A percentile compares a stretch with the other conserved stretches of the same genome.
These are phyloP conservation scores for Silene vulgaris DNA, from an alignment of 179 eudicot species.

Conservation along the genomic window DNA sequence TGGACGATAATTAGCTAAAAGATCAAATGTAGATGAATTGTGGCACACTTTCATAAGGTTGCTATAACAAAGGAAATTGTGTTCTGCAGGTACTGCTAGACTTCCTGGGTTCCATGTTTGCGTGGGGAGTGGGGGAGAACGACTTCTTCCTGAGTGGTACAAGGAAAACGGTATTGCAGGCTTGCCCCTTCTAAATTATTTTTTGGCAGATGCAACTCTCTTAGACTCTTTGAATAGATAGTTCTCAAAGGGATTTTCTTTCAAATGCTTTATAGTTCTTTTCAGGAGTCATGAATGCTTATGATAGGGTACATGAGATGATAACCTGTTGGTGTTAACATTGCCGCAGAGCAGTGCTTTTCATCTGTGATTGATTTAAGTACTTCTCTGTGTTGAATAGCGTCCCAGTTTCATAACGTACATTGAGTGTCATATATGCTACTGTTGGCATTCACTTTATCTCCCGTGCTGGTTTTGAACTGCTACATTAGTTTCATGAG, in stretches of 20 bases:
- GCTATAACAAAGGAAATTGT: conserved; percentile 6
- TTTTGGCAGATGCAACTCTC: not conserved
- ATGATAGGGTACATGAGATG: not conserved
- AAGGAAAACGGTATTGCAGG: conserved; percentile 60
- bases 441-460: not conserved
- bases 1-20: not conserved
- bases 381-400: conserved; percentile 6
- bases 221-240: not conserved
- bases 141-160: conserved; percentile 90
- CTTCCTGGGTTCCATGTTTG: conserved; percentile 96
- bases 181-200: not conserved
- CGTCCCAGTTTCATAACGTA: not conserved
- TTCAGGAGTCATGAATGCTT: not conserved
- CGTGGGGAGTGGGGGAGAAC: conserved; percentile 98
- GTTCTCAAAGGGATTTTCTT: not conserved
- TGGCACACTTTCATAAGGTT: not conserved
- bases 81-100: conserved; percentile 81
- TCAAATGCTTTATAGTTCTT: not conserved
- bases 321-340: not conserved
- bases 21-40: not conserved
- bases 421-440: conserved; percentile 1
- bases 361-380: not conserved
- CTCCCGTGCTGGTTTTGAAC: not conserved
- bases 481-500: not conserved
- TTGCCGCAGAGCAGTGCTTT: not conserved